A percentile compares a stretch with the other conserved stretches of the same genome.
These are phyloP conservation scores for Euphorbia peplus DNA, from an alignment of 345 rosid genomes.

Conservation along the genomic window DNA sequence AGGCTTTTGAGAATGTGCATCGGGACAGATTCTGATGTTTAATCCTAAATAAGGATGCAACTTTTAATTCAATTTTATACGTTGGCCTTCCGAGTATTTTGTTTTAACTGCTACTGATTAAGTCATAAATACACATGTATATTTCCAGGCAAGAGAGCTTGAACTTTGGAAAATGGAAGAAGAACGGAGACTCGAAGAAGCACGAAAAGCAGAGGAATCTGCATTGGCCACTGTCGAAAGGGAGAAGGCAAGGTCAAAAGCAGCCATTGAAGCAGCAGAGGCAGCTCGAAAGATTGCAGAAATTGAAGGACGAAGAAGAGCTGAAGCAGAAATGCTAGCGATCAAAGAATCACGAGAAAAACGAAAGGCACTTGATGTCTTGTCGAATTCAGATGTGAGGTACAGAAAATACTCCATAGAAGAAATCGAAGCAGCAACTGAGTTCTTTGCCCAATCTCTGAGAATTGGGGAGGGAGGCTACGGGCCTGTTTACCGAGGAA, in stretches of 20 bases:
- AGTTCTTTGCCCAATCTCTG: background rate
- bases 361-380: background rate
- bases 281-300: conserved; percentile 1
- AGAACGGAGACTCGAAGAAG: background rate
- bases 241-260: background rate
- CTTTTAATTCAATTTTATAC: too few species aligned
- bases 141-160: background rate
- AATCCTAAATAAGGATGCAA: too few species aligned
- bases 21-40: too few species aligned
- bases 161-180: conserved; percentile 3
- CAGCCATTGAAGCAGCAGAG: conserved; percentile 1
- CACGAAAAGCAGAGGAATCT: conserved; percentile 2
- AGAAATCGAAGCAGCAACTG: conserved; percentile 1
- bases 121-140: background rate
- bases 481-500: background rate
- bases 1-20: too few species aligned
- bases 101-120: too few species aligned
- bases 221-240: background rate
- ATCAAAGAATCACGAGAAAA: background rate
- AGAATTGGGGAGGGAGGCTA: conserved; percentile 5
- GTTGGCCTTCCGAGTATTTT: too few species aligned
- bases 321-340: background rate
- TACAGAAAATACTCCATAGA: conserved; percentile 1
- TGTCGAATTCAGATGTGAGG: background rate
- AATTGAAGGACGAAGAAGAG: background rate